These are phyloP conservation scores for Ustilago nuda DNA, from an alignment of 1,284 basidiomycete species.

Conservation along the genomic window DNA sequence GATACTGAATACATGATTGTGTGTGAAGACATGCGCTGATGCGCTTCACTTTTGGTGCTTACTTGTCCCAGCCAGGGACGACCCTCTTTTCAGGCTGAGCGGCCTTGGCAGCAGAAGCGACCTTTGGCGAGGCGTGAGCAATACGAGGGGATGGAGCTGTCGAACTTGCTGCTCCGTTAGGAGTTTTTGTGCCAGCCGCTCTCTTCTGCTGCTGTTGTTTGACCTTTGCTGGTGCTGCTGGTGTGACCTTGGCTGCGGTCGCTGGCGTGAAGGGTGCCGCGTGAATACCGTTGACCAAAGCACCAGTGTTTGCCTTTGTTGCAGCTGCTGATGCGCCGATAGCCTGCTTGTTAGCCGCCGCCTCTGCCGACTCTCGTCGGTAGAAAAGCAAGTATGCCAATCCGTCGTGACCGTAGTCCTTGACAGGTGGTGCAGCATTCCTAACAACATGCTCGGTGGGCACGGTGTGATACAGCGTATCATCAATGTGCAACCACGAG, in stretches of 20 bases:
- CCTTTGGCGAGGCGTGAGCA: conserved; percentile 25
- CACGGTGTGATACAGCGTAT: conserved; percentile 77
- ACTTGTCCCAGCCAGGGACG: conserved; percentile 44
- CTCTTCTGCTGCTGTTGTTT: conserved; percentile 28
- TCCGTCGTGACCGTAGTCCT: conserved; percentile 61
- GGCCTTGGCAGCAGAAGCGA: conserved; percentile 2
- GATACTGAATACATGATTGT: conserved; percentile 3
- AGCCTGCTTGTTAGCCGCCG: conserved; percentile 6
- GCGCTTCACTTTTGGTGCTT: background rate
- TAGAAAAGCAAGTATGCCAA: conserved; percentile 92
- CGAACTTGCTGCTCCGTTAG: conserved; percentile 18
- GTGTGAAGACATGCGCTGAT: background rate
- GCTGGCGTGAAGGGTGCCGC: conserved; percentile 8
- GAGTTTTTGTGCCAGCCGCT: conserved; percentile 13
- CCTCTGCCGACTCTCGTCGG: conserved; percentile 63
- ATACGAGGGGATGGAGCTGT: conserved; percentile 27
- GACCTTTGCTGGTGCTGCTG: conserved; percentile 5
- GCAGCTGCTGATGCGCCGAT: background rate
- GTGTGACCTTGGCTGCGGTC: conserved; percentile 9
- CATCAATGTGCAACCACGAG: conserved; percentile 90
- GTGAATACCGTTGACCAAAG: conserved; percentile 17
- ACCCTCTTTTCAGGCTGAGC: conserved; percentile 16
- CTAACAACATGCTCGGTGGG: conserved; percentile 82
- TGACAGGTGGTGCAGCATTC: conserved; percentile 57
- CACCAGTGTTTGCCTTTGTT: background rate